Evolutionary conservation across 2,329 filamentous ascomycete species (phyloP), one percentile per base, ranked within the genome.

Genomic region (Apiospora marii): DNA sequence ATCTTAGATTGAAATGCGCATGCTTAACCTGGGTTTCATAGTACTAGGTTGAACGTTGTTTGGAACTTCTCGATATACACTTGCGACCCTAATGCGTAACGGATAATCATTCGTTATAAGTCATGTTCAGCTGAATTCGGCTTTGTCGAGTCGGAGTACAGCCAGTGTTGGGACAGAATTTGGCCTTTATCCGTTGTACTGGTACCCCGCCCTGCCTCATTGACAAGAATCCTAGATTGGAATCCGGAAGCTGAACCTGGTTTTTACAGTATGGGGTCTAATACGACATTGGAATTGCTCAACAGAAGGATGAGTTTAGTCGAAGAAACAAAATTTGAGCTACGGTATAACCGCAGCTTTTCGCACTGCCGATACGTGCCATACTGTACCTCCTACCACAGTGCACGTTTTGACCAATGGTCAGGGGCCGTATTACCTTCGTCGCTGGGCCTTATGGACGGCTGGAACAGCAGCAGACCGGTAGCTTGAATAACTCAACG

Each of bases 321-420:
- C n/a, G n/a, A 51, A 51, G 49, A 51, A 51, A 51, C n/a, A 51
- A 51, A 51, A 51, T 51, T 51, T 51, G n/a, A 51, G 49, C 49
- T 27, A 51, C n/a, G 49, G 49, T 51, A 51, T 51, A 51, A 2
- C 49, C 49, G 49, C n/a, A 51, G 49, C 49, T 51, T 51, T 51
- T 51, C 1, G 49, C n/a, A 51, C 27, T 51, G 49, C 49, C 49
- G 49, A 51, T 49, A 51, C n/a, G 22, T 51, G 7, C 48, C 7
- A 27, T 51, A 27, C 48, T 51, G n/a, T 51, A 51, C n/a, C 22
- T 51, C 22, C 48, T 51, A 51, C 49, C 8, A 27, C n/a, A 51
- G n/a, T 51, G 49, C 49, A 51, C 49, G 8, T 7, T 51, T 51
- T 10, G n/a, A 51, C 49, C 4, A 51, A 51, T 51, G 10, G 1